Evolutionary conservation across 1,284 basidiomycete genomes (phyloP), one percentile per base, ranked within the genome.

Genomic region (Anthracocystis walkeri): DNA sequence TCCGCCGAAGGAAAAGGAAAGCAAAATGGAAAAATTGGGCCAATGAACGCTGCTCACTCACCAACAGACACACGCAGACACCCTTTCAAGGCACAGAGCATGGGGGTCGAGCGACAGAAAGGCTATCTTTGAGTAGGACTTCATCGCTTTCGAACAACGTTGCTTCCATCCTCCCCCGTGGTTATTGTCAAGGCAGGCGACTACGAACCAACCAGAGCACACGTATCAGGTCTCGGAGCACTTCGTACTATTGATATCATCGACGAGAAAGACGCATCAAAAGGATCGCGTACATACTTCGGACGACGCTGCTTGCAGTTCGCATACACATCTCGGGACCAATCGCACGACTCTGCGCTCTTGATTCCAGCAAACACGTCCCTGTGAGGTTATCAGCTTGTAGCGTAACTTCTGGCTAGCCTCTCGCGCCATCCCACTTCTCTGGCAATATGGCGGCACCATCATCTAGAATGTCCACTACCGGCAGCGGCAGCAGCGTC

Each of bases 401-500:
- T 14, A 16, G 35, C 35, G 33, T 18, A 5, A 7, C 23, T 20
- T 23, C 33, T 16, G 25, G 12, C 12, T 48, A 29, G 25, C 12
- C 14, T 18, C 14, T 29, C 25, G 23, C 16, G 14, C 12, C 35
- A 12, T 12, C 10, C 10, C 12, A 11, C 14, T 20, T 41, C 20
- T 41, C 38, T 25, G 20, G 7, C 31, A 31, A 2, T 12, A 57
- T 60, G 58, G 48, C 62, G 27, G 58, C 62, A 49, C 58, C 58
- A 20, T 50, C 58, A 5, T 65, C 67, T 31, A 57, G 54, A 53
- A 25, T 56, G 50, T 48, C 63, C 25, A 49, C 58, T 45, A 62
- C 40, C n/a, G 68, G 68, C 48, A 71, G 63, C 58, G 59, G 63
- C 48, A 71, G 68, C 58, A 71, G 68, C 46, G 59, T 62, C 46